Evolutionary conservation across 257 asterid species (phyloP).

Genomic region (Rubia yunnanensis): DNA sequence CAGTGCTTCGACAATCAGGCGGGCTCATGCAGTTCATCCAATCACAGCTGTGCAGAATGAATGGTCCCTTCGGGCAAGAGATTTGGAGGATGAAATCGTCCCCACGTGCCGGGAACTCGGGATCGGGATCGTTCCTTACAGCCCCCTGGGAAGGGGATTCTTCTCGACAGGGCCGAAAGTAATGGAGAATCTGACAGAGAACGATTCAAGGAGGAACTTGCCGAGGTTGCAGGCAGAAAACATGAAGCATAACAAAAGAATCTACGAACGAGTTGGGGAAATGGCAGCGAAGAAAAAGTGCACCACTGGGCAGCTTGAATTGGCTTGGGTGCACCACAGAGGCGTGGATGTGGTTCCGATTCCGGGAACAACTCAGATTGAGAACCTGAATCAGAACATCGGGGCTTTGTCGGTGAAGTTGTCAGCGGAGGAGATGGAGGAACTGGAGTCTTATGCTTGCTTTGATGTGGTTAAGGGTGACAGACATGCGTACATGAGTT

Average conservation of each 20-base stretch:
- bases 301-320: conserved; percentile 24
- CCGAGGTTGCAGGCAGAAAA: conserved; percentile 25
- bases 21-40: neutral
- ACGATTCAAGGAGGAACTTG: conserved; percentile 15
- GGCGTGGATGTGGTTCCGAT: conserved; percentile 28
- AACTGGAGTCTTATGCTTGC: conserved; percentile 24
- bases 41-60: neutral
- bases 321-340: conserved; percentile 32
- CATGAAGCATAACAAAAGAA: conserved; percentile 17
- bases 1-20: neutral
- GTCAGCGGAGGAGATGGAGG: conserved; percentile 20
- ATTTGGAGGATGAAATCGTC: neutral
- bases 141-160: neutral
- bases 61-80: neutral
- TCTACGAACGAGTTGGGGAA: conserved; percentile 16
- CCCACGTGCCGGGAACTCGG: neutral
- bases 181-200: neutral
- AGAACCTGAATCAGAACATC: conserved; percentile 25
- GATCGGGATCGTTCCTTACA: neutral
- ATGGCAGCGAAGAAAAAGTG: conserved; percentile 27
- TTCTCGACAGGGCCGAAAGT: neutral
- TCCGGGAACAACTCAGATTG: conserved; percentile 29
- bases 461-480: conserved; percentile 21
- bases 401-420: conserved; percentile 22
- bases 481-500: conserved; percentile 15